phyloP scores from a whole-genome alignment of 2,329 filamentous ascomycete genomes.

The Trichoderma endophyticum region DNA sequence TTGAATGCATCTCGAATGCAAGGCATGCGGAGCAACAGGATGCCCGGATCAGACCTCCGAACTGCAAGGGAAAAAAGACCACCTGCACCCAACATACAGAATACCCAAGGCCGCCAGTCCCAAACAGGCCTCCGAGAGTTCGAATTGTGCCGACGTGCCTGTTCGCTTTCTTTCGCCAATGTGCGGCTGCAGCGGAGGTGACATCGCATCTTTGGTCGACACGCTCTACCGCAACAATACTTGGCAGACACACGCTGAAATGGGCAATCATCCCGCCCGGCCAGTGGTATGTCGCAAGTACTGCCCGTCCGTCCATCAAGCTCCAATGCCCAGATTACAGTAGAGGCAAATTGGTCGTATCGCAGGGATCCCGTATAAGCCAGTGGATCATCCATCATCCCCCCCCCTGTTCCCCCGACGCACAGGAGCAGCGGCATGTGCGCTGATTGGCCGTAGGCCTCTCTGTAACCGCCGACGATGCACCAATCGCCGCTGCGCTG shows the following conservation, averaged over 20 bases:
- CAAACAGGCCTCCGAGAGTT: neutral
- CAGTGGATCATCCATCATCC: neutral
- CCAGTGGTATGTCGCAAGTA: neutral
- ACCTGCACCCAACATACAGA: neutral
- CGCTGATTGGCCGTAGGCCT: constrained; percentile 33
- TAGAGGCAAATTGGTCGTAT: neutral
- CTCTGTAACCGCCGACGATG: constrained; percentile 40
- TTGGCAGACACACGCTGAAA: neutral
- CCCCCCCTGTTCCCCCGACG: neutral
- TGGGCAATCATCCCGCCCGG: neutral
- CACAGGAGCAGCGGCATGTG: constrained; percentile 24
- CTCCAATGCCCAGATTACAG: neutral
- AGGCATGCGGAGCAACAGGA: neutral
- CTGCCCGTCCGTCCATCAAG: neutral
- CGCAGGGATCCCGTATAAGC: neutral
- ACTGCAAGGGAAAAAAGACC: neutral
- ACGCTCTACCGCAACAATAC: neutral
- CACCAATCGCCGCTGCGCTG: constrained; percentile 28
- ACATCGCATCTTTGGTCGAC: neutral
- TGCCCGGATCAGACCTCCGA: neutral
- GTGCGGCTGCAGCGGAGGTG: neutral
- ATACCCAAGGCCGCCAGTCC: neutral
- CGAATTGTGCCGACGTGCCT: neutral
- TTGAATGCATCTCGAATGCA: neutral
- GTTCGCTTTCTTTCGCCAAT: neutral